These are phyloP conservation scores for Hygrocybe coccinea DNA, from an alignment of 768 basidiomycete species.

Conservation along the genomic window DNA sequence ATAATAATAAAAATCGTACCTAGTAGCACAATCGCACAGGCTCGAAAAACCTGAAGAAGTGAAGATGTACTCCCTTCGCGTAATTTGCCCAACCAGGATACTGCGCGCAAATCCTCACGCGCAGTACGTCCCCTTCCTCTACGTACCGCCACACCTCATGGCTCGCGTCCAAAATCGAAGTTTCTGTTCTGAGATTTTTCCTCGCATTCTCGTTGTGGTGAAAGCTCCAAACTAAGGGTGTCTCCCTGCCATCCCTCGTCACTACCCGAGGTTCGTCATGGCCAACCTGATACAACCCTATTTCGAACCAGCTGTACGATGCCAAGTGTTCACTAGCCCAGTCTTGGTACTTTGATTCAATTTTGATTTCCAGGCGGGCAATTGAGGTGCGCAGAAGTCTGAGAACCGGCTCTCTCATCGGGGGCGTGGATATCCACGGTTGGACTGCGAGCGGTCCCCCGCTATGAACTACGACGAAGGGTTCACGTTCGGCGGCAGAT, in stretches of 20 bases:
- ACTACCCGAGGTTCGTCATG: no score
- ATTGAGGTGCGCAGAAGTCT: not conserved
- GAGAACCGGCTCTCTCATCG: not conserved
- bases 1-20: no score
- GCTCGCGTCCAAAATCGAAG: not conserved
- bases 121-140: not conserved
- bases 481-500: not conserved
- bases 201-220: not conserved
- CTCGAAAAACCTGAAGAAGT: not conserved
- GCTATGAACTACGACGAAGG: not conserved
- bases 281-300: not conserved
- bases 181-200: not conserved
- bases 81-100: not conserved
- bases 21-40: not conserved
- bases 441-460: not conserved
- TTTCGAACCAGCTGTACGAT: not conserved
- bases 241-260: not conserved
- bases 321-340: not conserved
- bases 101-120: not conserved
- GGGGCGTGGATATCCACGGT: not conserved
- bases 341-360: not conserved
- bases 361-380: not conserved
- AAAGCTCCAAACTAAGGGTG: not conserved
- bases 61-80: not conserved
- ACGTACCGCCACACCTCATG: not conserved